Evolutionary conservation across 257 asterid species (phyloP).

Genomic region (Nicotiana noctiflora): DNA sequence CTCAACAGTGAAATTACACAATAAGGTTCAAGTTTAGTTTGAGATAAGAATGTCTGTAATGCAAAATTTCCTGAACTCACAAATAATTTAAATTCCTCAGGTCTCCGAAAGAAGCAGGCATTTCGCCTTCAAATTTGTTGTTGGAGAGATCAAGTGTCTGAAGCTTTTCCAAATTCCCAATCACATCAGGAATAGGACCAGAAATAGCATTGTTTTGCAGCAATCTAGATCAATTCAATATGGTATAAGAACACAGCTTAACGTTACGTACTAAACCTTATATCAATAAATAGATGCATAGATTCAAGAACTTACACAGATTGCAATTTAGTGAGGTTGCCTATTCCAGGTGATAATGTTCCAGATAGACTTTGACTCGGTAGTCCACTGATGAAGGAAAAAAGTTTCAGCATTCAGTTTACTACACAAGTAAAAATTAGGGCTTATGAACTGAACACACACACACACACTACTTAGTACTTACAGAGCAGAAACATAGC

Average conservation of each 20-base stretch:
- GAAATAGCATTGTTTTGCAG: slow-evolving; percentile 86
- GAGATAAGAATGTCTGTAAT: not conserved
- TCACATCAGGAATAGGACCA: slow-evolving; percentile 66
- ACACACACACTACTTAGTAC: slow-evolving; percentile 12
- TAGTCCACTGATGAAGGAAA: slow-evolving; percentile 51
- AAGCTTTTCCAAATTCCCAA: slow-evolving; percentile 73
- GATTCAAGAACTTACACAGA: slow-evolving; percentile 59
- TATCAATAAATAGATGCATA: not conserved
- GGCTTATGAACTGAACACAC: not conserved
- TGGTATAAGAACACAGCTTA: not conserved
- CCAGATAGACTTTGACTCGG: slow-evolving; percentile 84
- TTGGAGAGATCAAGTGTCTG: slow-evolving; percentile 82
- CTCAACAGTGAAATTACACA: slow-evolving; percentile 22
- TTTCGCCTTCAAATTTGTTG: slow-evolving; percentile 58
- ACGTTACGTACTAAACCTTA: not conserved
- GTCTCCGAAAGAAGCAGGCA: slow-evolving; percentile 69
- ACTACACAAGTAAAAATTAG: not conserved
- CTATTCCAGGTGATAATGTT: slow-evolving; percentile 72
- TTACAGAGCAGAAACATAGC: slow-evolving; percentile 85
- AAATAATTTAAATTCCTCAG: slow-evolving; percentile 67
- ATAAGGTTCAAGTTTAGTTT: not conserved
- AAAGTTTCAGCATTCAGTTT: slow-evolving; percentile 1
- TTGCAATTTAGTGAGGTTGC: slow-evolving; percentile 76
- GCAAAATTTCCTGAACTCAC: slow-evolving; percentile 43
- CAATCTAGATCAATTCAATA: slow-evolving; percentile 33